These are phyloP conservation scores for Punica granatum DNA, from an alignment of 345 rosid genomes.

Conservation along the genomic window DNA sequence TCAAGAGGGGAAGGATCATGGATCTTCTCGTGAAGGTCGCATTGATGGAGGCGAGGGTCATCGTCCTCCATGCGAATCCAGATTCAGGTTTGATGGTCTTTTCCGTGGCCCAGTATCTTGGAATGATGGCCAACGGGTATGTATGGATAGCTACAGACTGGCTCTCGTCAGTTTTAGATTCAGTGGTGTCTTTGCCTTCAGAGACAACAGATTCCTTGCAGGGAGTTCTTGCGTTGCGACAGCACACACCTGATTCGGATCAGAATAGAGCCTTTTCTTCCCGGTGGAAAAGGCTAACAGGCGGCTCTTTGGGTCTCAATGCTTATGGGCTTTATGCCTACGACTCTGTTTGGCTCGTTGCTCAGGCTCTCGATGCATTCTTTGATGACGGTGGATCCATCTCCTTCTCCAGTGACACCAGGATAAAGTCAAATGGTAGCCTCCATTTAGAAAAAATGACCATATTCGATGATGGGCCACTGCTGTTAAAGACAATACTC, in stretches of 20 bases:
- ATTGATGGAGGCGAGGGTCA: slow-evolving; percentile 67
- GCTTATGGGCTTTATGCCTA: slow-evolving; percentile 82
- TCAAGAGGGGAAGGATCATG: slow-evolving; percentile 37
- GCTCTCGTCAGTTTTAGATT: slow-evolving; percentile 66
- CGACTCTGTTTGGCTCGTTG: slow-evolving; percentile 88
- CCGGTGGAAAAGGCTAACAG: slow-evolving; percentile 51
- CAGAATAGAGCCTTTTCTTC: slow-evolving; percentile 48
- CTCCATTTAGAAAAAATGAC: slow-evolving; percentile 72
- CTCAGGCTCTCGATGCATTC: slow-evolving; percentile 64
- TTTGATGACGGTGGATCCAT: slow-evolving; percentile 63
- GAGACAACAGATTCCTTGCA: slow-evolving; percentile 64
- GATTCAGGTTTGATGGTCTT: slow-evolving; percentile 48
- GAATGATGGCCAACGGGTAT: slow-evolving; percentile 89
- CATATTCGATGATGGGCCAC: slow-evolving; percentile 51
- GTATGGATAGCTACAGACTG: slow-evolving; percentile 96
- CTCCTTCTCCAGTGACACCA: slow-evolving; percentile 72
- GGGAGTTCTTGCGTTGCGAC: slow-evolving; percentile 79
- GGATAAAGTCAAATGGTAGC: slow-evolving; percentile 32
- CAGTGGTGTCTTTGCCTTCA: slow-evolving; percentile 41
- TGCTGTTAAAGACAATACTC: slow-evolving; percentile 51
- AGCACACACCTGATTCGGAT: slow-evolving; percentile 64
- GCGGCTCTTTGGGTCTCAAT: slow-evolving; percentile 52
- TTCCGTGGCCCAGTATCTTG: slow-evolving; percentile 61
- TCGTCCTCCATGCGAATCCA: slow-evolving; percentile 58
- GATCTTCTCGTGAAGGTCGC: slow-evolving; percentile 68